Conservation (phyloP, 306 rosid species). For the Cicer bijugum region DNA sequence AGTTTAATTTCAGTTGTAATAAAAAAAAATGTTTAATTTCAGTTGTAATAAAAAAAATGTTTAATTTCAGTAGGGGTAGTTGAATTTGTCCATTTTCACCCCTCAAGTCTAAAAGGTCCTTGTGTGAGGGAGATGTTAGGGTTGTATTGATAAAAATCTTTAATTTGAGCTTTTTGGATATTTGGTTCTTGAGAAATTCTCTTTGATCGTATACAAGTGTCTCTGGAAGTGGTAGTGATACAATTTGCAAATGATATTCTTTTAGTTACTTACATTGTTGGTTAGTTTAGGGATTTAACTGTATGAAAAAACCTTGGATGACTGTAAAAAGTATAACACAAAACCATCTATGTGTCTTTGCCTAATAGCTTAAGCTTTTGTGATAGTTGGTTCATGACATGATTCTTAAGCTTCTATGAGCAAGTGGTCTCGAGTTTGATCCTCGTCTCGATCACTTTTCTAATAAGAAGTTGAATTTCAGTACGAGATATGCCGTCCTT, state of each 20-base stretch:
- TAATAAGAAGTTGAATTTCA: background rate
- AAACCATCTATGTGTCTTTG: background rate
- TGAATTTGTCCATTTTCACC: background rate
- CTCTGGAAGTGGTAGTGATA: conserved; percentile 28
- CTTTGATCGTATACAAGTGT: conserved; percentile 13
- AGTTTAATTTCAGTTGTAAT: too few relatives aligned
- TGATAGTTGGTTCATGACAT: background rate
- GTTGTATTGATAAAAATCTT: conserved; percentile 6
- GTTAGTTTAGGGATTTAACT: background rate
- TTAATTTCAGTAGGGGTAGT: background rate
- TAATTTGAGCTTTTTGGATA: background rate
- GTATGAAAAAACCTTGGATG: conserved; percentile 4
- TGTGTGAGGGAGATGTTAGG: background rate
- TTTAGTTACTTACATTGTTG: background rate
- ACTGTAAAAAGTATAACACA: background rate
- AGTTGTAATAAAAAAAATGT: background rate
- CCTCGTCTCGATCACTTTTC: background rate
- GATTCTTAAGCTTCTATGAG: background rate
- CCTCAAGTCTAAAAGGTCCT: conserved; percentile 10
- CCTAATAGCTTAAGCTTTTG: background rate
- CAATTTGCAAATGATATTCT: conserved; percentile 1
- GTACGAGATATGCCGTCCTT: background rate
- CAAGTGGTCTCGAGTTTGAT: conserved; percentile 2
- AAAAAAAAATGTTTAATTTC: background rate
- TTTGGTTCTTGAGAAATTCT: conserved; percentile 13